These are phyloP conservation scores for Gaeumannomyces sp. DNA, from an alignment of 2,329 filamentous ascomycete genomes.

Conservation along the genomic window DNA sequence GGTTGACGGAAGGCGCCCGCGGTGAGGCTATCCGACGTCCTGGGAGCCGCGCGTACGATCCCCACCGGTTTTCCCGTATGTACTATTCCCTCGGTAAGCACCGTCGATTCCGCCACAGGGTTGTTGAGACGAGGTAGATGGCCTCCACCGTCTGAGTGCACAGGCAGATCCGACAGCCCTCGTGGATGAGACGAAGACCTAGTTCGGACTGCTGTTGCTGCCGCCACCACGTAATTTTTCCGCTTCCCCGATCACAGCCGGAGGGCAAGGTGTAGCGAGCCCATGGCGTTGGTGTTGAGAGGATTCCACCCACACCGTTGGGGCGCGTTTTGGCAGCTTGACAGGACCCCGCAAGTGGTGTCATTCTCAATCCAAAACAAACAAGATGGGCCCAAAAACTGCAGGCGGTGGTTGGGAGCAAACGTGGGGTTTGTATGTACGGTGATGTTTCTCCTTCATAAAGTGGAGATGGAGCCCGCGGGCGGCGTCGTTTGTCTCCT, in stretches of 20 bases:
- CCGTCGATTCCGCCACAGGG: no score
- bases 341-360: neutral
- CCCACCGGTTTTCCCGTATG: no score
- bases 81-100: no score
- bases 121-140: no score
- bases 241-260: neutral
- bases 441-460: neutral
- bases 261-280: neutral
- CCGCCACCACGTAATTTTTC: no score
- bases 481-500: no score
- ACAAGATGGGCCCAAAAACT: neutral
- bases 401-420: neutral
- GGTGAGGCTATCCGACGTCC: no score
- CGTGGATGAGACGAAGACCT: neutral
- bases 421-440: neutral
- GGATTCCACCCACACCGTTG: neutral
- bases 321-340: neutral
- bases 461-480: neutral
- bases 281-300: neutral
- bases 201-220: neutral
- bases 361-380: neutral
- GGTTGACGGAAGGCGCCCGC: no score
- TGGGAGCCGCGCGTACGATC: no score
- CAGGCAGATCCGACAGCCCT: no score
- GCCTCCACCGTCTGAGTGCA: neutral